Evolutionary conservation across 495 filamentous ascomycete species (phyloP).

Genomic region (Penicillium daleae): DNA sequence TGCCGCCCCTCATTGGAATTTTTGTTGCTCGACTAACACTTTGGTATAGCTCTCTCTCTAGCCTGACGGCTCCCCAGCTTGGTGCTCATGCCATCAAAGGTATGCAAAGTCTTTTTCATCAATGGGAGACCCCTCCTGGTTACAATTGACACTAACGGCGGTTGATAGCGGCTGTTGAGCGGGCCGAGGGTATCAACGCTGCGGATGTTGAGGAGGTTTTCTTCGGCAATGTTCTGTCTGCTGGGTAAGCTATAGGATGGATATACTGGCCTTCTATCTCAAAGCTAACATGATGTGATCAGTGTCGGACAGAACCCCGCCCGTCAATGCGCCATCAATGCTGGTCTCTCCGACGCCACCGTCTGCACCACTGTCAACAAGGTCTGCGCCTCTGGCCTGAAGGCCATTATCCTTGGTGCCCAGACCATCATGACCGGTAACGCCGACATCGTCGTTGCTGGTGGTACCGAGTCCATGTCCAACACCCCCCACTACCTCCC

Average conservation of each 20-base stretch:
- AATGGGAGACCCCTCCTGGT: neutral
- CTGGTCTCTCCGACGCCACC: slow-evolving; percentile 75
- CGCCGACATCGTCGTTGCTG: slow-evolving; percentile 86
- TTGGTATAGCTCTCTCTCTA: slow-evolving; percentile 72
- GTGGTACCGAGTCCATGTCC: slow-evolving; percentile 96
- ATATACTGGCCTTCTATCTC: neutral
- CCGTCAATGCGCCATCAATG: slow-evolving; percentile 86
- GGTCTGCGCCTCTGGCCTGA: slow-evolving; percentile 92
- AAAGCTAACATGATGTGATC: slow-evolving; percentile 17
- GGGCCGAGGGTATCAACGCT: slow-evolving; percentile 81
- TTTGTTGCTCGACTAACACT: slow-evolving; percentile 23
- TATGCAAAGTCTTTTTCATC: slow-evolving; percentile 38
- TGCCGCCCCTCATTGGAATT: slow-evolving; percentile 8
- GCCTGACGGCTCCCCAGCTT: slow-evolving; percentile 81
- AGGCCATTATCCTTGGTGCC: slow-evolving; percentile 91
- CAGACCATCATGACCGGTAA: slow-evolving; percentile 97
- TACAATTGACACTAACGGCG: slow-evolving; percentile 19
- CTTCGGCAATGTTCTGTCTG: slow-evolving; percentile 96
- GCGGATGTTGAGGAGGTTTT: slow-evolving; percentile 92
- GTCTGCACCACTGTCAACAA: slow-evolving; percentile 97
- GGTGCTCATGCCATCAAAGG: slow-evolving; percentile 92
- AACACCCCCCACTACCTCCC: slow-evolving; percentile 97
- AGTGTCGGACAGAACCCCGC: slow-evolving; percentile 97
- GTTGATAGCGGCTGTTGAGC: slow-evolving; percentile 74
- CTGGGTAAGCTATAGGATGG: slow-evolving; percentile 64